Evolutionary conservation across 305 asterid genomes (phyloP).

Genomic region (Fraxinus sp.): DNA sequence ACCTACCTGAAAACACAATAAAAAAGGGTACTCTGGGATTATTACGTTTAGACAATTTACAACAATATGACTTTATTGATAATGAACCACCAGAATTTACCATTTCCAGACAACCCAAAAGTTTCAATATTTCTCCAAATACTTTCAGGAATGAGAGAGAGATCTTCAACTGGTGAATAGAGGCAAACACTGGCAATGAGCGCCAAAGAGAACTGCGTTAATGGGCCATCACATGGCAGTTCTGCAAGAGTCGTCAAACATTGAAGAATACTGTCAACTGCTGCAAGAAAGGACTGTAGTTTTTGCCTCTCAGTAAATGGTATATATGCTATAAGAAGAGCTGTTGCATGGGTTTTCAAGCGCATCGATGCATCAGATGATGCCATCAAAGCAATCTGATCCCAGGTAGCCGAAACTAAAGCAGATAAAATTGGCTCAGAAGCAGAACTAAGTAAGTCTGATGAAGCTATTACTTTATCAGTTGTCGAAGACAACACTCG

Average conservation of each 20-base stretch:
- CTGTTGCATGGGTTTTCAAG: conserved; percentile 68
- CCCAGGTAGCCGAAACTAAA: conserved; percentile 80
- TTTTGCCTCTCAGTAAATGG: conserved; percentile 66
- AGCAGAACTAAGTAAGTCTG: conserved; percentile 40
- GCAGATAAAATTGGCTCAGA: conserved; percentile 51
- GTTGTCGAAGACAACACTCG: conserved; percentile 36
- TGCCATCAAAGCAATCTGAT: conserved; percentile 69
- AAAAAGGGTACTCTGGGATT: conserved; percentile 23
- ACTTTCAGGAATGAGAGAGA: conserved; percentile 76
- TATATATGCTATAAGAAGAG: conserved; percentile 68
- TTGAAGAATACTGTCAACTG: conserved; percentile 74
- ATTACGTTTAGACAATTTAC: conserved; percentile 13
- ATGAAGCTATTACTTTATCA: conserved; percentile 35
- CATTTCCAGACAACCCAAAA: conserved; percentile 60
- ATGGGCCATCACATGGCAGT: conserved; percentile 66
- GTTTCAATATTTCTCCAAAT: conserved; percentile 83
- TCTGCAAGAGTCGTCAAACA: conserved; percentile 65
- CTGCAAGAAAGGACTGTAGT: conserved; percentile 82
- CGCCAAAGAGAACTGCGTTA: conserved; percentile 70
- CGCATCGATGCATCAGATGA: conserved; percentile 76
- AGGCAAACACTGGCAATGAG: conserved; percentile 80
- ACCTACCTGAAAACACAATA: conserved; percentile 49
- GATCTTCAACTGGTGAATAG: conserved; percentile 79
- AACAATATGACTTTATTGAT: conserved; percentile 8
- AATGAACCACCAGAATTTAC: conserved; percentile 38